Evolutionary conservation across 306 rosid genomes (phyloP).

Genomic region (Morella rubra): DNA sequence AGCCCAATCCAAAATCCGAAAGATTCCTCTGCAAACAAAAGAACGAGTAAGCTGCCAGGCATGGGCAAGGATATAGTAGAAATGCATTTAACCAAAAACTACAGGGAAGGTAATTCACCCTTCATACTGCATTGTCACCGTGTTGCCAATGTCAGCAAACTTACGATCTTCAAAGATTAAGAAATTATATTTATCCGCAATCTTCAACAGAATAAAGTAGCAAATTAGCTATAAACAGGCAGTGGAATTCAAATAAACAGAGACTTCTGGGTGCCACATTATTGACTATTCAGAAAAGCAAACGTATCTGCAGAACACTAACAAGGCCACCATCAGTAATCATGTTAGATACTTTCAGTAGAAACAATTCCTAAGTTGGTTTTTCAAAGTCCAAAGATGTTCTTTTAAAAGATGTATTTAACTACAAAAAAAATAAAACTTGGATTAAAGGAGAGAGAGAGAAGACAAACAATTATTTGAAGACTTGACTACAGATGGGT

Average conservation of each 20-base stretch:
- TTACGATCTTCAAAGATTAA: slow-evolving; percentile 93
- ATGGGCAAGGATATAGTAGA: slow-evolving; percentile 11
- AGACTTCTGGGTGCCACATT: not conserved
- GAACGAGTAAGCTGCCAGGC: slow-evolving; percentile 15
- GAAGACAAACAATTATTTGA: not conserved
- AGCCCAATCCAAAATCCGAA: slow-evolving; percentile 92
- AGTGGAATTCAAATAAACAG: slow-evolving; percentile 7
- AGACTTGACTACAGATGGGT: too few relatives aligned
- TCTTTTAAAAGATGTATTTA: not conserved
- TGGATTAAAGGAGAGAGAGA: not conserved
- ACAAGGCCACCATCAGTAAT: not conserved
- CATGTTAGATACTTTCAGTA: not conserved
- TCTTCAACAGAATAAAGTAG: slow-evolving; percentile 44
- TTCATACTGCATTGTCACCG: slow-evolving; percentile 91
- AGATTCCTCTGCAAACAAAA: slow-evolving; percentile 63
- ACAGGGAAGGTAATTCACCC: slow-evolving; percentile 49
- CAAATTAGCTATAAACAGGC: slow-evolving; percentile 24
- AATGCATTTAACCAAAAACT: slow-evolving; percentile 5
- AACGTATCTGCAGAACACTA: not conserved
- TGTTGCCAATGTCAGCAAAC: slow-evolving; percentile 93
- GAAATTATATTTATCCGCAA: slow-evolving; percentile 84
- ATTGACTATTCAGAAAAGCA: not conserved
- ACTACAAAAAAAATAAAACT: not conserved
- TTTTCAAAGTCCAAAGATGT: not conserved
- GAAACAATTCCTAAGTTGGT: not conserved